phyloP scores from a whole-genome alignment of 805 yeast genomes.

The Candida easanensis region DNA sequence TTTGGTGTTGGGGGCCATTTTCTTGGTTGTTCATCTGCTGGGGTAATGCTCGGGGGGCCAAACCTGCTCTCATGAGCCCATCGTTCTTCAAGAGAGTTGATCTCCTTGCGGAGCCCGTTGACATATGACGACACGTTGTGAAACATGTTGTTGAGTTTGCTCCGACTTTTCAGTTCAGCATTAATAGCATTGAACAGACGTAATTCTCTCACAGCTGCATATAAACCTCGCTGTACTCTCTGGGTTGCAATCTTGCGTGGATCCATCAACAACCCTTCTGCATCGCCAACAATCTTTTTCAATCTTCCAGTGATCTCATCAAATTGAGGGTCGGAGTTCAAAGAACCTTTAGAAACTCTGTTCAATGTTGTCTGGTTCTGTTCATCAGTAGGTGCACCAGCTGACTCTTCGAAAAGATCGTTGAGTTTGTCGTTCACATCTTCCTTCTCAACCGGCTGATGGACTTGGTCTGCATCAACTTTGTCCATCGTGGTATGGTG shows the following conservation, averaged over 20 bases:
- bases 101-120: constrained; percentile 2
- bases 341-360: too few relatives aligned
- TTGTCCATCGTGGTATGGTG: not conserved
- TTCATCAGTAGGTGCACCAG: too few relatives aligned
- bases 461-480: too few relatives aligned
- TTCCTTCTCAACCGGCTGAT: too few relatives aligned
- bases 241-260: not conserved
- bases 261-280: not conserved
- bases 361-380: too few relatives aligned
- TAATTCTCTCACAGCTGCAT: not conserved
- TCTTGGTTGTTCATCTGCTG: not conserved
- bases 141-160: constrained; percentile 4
- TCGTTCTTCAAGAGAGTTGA: constrained; percentile 4
- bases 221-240: not conserved
- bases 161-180: constrained; percentile 1
- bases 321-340: too few relatives aligned
- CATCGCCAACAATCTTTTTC: not conserved
- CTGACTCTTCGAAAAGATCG: too few relatives aligned
- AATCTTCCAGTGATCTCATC: not conserved
- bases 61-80: constrained; percentile 6
- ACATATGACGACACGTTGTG: not conserved
- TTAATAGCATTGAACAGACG: constrained; percentile 5
- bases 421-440: too few relatives aligned
- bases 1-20: not conserved
- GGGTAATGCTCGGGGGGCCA: not conserved